Base-by-base conservation (phyloP, 2,329 filamentous ascomycete genomes). In the Claviceps purpurea region DNA sequence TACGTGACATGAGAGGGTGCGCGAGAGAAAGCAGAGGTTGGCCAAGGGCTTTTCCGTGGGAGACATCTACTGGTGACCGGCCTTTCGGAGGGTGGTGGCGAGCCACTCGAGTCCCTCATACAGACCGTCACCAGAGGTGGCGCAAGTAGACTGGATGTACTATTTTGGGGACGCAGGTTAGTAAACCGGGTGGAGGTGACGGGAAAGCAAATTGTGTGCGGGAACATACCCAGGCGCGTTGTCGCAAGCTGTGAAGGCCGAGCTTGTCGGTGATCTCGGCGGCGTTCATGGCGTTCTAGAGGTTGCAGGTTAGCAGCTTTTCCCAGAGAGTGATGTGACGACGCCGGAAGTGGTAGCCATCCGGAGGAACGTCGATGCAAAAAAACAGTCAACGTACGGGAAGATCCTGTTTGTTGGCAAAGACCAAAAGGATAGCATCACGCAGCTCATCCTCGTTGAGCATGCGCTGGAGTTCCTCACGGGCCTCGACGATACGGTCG, bases 211-310 rank as follows among this genome's bases (percentile, higher is more conserved):
- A 22, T 4, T 42, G 40, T 37, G 13, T 24, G 6, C 7, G 20
- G 50, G 52, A 58, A 76, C 89, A 71, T 90, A 98, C 93, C 93
- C 93, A 98, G 67, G 89, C 87, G 73, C 93, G 90, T 79, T 95
- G 89, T 81, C 89, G 89, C 81, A 98, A 80, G 77, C 88, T 94
- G 84, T 97, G 91, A 67, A 98, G 89, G 69, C 93, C 93, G 73
- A 98, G 89, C 84, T 97, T 96, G 78, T 98, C 91, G 73, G 93
- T 98, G 73, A 98, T 97, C 79, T 98, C 93, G 68, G 93, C 91
- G 67, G 93, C 91, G 76, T 95, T 96, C 93, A 97, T 97, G 74
- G 93, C 93, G 70, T 97, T 97, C 90, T 95, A 66, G 22, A 55
- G 7, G 43, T 30, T 49, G 22, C 44, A 18, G 51, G 54, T 59